Conservation (phyloP, 139 green algal species). For the Coelastrella sp. region DNA sequence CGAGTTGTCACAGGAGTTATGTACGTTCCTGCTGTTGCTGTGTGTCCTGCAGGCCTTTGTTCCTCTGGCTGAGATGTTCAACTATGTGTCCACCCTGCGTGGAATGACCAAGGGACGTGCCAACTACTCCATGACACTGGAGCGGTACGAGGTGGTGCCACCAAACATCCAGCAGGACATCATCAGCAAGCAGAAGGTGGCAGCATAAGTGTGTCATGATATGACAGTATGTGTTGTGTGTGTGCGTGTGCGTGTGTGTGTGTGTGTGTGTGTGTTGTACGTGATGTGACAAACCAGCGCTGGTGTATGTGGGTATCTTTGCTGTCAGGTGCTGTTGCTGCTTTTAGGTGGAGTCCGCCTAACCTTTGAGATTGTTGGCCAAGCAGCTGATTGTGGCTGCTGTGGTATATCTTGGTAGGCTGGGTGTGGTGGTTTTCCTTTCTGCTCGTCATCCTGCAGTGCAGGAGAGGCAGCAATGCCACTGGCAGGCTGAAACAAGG, state of each 20-base stretch:
- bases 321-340: background rate
- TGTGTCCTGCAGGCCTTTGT: constrained; percentile 81
- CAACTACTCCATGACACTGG: constrained; percentile 45
- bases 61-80: constrained; percentile 98
- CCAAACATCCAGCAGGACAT: constrained; percentile 87
- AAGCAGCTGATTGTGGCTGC: too few relatives aligned
- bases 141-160: constrained; percentile 92
- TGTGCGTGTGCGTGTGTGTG: too few relatives aligned
- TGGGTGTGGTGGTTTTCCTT: too few relatives aligned
- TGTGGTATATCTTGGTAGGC: too few relatives aligned
- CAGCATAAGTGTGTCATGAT: constrained; percentile 14
- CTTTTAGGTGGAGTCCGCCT: background rate
- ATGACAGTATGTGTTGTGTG: background rate
- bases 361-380: too few relatives aligned
- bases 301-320: background rate
- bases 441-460: too few relatives aligned
- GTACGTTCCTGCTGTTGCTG: background rate
- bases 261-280: too few relatives aligned
- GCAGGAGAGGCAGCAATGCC: too few relatives aligned
- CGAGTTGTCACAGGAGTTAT: background rate
- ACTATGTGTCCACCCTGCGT: constrained; percentile 95
- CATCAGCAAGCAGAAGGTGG: constrained; percentile 45
- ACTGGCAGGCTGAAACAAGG: too few relatives aligned
- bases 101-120: constrained; percentile 97
- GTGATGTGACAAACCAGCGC: too few relatives aligned